Base-by-base conservation (phyloP, 2,329 filamentous ascomycete genomes). In the Hysterium pulicare region DNA sequence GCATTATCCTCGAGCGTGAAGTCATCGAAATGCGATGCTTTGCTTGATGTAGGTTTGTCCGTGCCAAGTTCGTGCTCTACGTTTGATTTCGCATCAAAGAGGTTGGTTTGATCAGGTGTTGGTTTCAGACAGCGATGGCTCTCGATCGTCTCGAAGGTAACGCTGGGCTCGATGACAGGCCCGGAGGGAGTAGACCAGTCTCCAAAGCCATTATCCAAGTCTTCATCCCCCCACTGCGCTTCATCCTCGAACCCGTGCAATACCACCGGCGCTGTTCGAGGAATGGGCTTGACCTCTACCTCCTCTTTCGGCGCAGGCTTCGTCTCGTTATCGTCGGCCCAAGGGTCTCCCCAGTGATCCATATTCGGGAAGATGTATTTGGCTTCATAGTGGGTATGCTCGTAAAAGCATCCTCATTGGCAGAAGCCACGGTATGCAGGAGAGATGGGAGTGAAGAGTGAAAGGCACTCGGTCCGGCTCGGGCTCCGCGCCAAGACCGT, bases 271-370 rank as follows among this genome's bases (percentile, higher is more conserved):
- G 46, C 50, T 19, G 46, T 40, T n/a, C n/a, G n/a, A n/a, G n/a
- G n/a, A 15, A 45, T 38, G 3, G 51, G 44, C 16, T 46, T 28
- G 13, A 20, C 34, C 8, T 5, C 23, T 48, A 59, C 49, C 48
- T 52, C 44, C 42, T 49, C 41, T 50, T 62, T 59, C 36, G 51
- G 49, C 38, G 53, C 50, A 48, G 44, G 40, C 38, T 52, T 48
- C 31, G 45, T 37, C 21, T 51, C 45, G 44, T 44, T 42, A 57
- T 65, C 57, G 51, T 66, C 62, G 47, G 63, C 63, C 65, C 65
- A 68, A 53, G 65, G 65, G 62, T 68, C 65, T 50, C 62, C 61
- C 65, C 65, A 68, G 51, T 67, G 59, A 59, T 68, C 65, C 65
- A 68, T 68, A 43, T 47, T 66, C 52, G 53, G 41, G 48, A 47